Evolutionary conservation across 1,284 basidiomycete genomes (phyloP).

Genomic region (Chalciporus sp.): DNA sequence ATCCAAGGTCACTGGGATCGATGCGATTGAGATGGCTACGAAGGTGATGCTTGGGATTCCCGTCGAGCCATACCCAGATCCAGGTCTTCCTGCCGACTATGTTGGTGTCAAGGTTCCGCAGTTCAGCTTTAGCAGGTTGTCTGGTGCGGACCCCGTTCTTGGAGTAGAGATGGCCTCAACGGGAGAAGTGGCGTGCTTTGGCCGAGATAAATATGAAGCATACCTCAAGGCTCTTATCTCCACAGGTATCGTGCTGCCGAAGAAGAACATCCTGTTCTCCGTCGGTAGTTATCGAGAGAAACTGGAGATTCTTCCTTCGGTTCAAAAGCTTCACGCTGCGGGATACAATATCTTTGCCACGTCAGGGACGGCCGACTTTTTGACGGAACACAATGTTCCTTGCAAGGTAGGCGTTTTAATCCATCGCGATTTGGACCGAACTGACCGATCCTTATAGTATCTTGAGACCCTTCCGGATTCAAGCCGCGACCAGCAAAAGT

Average conservation of each 20-base stretch:
- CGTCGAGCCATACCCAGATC: slow-evolving; percentile 88
- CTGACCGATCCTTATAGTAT: slow-evolving; percentile 55
- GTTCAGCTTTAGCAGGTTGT: slow-evolving; percentile 95
- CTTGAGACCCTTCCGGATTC: slow-evolving; percentile 85
- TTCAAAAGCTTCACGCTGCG: slow-evolving; percentile 93
- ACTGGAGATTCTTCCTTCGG: slow-evolving; percentile 92
- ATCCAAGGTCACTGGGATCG: slow-evolving; percentile 95
- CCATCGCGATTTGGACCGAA: neutral
- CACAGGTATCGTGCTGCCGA: slow-evolving; percentile 91
- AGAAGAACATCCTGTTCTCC: slow-evolving; percentile 95
- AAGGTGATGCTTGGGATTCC: slow-evolving; percentile 96
- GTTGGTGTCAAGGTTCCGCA: slow-evolving; percentile 99
- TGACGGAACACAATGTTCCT: slow-evolving; percentile 82
- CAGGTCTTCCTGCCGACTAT: slow-evolving; percentile 87
- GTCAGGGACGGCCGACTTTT: slow-evolving; percentile 94
- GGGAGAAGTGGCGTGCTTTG: slow-evolving; percentile 98
- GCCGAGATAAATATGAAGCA: slow-evolving; percentile 96
- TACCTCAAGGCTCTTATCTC: slow-evolving; percentile 97
- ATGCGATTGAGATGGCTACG: slow-evolving; percentile 98
- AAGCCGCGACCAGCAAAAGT: slow-evolving; percentile 81
- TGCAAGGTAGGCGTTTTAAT: slow-evolving; percentile 65
- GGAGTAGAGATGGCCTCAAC: slow-evolving; percentile 99
- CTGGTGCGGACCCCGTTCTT: slow-evolving; percentile 96
- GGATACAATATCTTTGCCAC: slow-evolving; percentile 98
- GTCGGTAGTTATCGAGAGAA: slow-evolving; percentile 98